These are phyloP conservation scores for Barnettozyma salicaria DNA, from an alignment of 805 yeast genomes.

Conservation along the genomic window DNA sequence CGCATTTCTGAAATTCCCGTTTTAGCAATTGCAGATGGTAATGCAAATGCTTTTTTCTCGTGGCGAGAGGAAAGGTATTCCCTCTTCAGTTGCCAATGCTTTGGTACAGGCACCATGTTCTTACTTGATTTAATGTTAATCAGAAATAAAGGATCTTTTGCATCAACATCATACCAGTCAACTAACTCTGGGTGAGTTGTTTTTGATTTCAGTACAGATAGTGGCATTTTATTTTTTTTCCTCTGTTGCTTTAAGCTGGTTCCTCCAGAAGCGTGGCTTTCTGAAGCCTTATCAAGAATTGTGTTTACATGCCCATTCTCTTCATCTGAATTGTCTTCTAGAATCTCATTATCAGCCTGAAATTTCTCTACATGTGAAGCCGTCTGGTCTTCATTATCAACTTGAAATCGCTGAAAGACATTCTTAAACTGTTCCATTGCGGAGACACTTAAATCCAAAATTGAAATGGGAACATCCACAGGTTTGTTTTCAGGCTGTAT, in stretches of 20 bases:
- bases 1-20: slow-evolving; percentile 91
- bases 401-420: slow-evolving; percentile 32
- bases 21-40: slow-evolving; percentile 71
- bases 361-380: slow-evolving; percentile 15
- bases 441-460: slow-evolving; percentile 25
- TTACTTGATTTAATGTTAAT: slow-evolving; percentile 58
- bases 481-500: neutral
- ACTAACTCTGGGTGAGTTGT: slow-evolving; percentile 63
- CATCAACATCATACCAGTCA: slow-evolving; percentile 85
- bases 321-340: slow-evolving; percentile 21
- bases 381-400: neutral
- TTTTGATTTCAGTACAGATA: slow-evolving; percentile 60
- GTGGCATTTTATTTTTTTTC: slow-evolving; percentile 49
- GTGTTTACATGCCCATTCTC: slow-evolving; percentile 15
- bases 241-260: slow-evolving; percentile 47
- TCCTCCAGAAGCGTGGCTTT: too few species aligned
- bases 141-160: slow-evolving; percentile 66
- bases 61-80: slow-evolving; percentile 66
- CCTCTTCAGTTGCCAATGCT: slow-evolving; percentile 75
- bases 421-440: slow-evolving; percentile 30
- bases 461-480: slow-evolving; percentile 17
- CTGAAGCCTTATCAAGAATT: slow-evolving; percentile 11
- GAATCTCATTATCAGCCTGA: slow-evolving; percentile 22
- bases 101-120: slow-evolving; percentile 71
- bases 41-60: slow-evolving; percentile 63